These are phyloP conservation scores for Amanita polypyramis DNA, from an alignment of 768 basidiomycete genomes.

Conservation along the genomic window DNA sequence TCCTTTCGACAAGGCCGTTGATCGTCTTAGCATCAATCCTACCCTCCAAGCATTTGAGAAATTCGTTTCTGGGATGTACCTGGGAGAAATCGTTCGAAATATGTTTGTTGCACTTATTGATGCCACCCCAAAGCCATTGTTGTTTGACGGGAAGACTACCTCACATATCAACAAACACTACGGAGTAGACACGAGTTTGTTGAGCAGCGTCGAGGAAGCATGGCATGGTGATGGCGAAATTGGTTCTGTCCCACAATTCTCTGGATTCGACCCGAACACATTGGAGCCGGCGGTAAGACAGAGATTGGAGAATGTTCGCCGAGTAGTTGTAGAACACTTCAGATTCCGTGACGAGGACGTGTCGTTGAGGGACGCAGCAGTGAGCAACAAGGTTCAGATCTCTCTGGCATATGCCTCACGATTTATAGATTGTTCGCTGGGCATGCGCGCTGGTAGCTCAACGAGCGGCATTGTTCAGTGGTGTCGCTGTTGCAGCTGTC, in stretches of 20 bases:
- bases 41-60: constrained; percentile 92
- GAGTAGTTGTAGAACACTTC: constrained; percentile 52
- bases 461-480: constrained; percentile 77
- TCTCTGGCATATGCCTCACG: constrained; percentile 11
- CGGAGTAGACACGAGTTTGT: constrained; percentile 89
- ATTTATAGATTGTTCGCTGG: constrained; percentile 66
- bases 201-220: constrained; percentile 74
- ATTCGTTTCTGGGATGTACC: constrained; percentile 98
- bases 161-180: constrained; percentile 76
- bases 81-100: constrained; percentile 88
- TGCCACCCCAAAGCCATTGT: constrained; percentile 53
- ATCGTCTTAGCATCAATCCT: constrained; percentile 92
- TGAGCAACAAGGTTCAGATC: constrained; percentile 15
- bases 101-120: constrained; percentile 77
- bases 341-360: constrained; percentile 47
- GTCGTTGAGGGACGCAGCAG: constrained; percentile 46
- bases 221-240: constrained; percentile 41
- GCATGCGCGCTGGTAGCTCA: constrained; percentile 67
- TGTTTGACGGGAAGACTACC: constrained; percentile 78
- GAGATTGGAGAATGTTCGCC: constrained; percentile 45
- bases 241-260: constrained; percentile 26
- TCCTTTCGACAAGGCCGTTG: constrained; percentile 83
- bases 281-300: constrained; percentile 20
- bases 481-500: constrained; percentile 78
- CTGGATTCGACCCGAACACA: constrained; percentile 19